Evolutionary conservation across 1,284 basidiomycete genomes (phyloP).

Genomic region (Vanrija sp.): DNA sequence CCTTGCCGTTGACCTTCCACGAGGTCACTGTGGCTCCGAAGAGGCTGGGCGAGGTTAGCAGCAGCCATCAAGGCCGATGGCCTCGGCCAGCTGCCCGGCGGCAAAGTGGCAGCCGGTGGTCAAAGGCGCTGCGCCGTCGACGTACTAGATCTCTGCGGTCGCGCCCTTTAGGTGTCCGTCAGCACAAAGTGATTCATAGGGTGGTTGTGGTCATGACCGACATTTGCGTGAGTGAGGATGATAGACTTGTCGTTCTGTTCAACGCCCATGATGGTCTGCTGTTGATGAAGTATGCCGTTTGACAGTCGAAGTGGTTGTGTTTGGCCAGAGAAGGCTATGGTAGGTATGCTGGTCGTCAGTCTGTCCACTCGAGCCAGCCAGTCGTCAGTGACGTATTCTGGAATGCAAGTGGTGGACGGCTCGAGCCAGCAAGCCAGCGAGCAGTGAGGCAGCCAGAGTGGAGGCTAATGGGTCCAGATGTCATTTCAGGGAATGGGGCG

Average conservation of each 20-base stretch:
- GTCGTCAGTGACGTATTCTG: too few species aligned
- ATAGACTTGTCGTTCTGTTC: conserved; percentile 40
- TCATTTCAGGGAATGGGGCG: too few species aligned
- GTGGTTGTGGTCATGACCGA: conserved; percentile 15
- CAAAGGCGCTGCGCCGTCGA: neutral
- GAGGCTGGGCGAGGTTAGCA: conserved; percentile 38
- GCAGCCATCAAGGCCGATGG: too few species aligned
- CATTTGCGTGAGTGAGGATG: conserved; percentile 36
- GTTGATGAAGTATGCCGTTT: neutral
- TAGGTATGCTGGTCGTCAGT: neutral
- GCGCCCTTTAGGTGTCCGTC: conserved; percentile 57
- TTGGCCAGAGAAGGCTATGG: too few species aligned
- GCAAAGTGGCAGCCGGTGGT: neutral
- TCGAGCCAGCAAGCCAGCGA: too few species aligned
- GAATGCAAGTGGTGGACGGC: too few species aligned
- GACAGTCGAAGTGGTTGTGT: neutral
- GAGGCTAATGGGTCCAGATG: too few species aligned
- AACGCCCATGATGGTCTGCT: conserved; percentile 38
- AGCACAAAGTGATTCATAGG: neutral
- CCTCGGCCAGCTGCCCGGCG: conserved; percentile 33
- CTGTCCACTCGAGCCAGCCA: neutral
- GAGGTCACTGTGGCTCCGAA: conserved; percentile 69
- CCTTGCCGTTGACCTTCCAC: conserved; percentile 53
- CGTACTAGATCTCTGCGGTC: conserved; percentile 58
- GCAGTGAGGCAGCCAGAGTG: too few species aligned